Base-by-base conservation (phyloP, 2,329 filamentous ascomycete species). In the Colletotrichum tamarilloi region DNA sequence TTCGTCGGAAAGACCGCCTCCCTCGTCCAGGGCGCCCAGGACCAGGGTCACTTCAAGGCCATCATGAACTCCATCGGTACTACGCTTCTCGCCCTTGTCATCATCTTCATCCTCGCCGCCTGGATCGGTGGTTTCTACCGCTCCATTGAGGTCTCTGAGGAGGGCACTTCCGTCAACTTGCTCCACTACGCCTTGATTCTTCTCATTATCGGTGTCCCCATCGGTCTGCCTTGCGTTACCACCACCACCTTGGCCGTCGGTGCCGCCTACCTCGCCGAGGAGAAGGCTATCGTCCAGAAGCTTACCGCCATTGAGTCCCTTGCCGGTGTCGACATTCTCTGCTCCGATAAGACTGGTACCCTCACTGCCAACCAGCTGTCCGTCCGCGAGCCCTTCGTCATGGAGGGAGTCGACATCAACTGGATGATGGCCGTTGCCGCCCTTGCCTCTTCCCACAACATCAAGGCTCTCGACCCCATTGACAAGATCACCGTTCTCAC, bases 391-490 rank as follows among this genome's bases (percentile, higher is more conserved):
- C 93, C 93, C 24, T 94, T 92, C 84, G 92, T 94, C 72, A 90
- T 92, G 74, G 92, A 94, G 82, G 93, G 92, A 78, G 90, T 93
- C 80, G 92, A 94, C 83, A 90, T 94, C 82, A 93, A 94, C 87
- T 94, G 92, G 92, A 94, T 94, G 92, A 94, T 94, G 92, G 92
- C 92, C 76, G 92, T 93, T 74, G 92, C 93, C 73, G 92, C 92
- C 74, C 89, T 94, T 68, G 93, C 92, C 71, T 94, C 92, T 65
- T 94, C 92, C 75, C 92, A 94, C 87, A 94, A 94, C 85, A 87
- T 94, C 85, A 93, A 93, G 85, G 93, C 92, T 74, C 89, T 94
- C 75, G 93, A 94, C 81, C 92, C 92, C 74, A 94, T 94, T 79
- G 92, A 94, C 86, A 94, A 94, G 86, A 91, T 94, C 78, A 94